Conservation (phyloP, 2,329 filamentous ascomycete species). For the Ceratocystis alfenasii region DNA sequence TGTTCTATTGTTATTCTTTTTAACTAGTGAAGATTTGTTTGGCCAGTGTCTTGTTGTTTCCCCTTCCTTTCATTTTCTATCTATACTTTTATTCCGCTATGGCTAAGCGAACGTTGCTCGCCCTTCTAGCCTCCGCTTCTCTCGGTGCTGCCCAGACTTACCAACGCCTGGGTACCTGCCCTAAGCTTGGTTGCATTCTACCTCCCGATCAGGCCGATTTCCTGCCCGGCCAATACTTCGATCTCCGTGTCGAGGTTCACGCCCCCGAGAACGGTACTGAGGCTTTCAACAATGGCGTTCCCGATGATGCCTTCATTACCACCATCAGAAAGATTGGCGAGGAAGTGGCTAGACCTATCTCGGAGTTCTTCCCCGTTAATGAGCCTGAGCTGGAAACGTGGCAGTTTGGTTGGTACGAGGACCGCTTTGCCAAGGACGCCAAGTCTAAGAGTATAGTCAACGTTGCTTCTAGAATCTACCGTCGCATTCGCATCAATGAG, state of each 20-base stretch:
- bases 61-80: too few species aligned
- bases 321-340: slow-evolving; percentile 55
- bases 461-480: slow-evolving; percentile 67
- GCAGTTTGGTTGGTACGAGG: slow-evolving; percentile 77
- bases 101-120: slow-evolving; percentile 18
- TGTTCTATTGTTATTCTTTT: not conserved
- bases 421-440: slow-evolving; percentile 65
- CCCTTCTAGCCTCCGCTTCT: slow-evolving; percentile 17
- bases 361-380: slow-evolving; percentile 53
- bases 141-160: slow-evolving; percentile 41
- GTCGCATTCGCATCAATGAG: slow-evolving; percentile 62
- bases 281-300: slow-evolving; percentile 53
- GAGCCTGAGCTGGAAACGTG: slow-evolving; percentile 68
- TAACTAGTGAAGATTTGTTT: not conserved
- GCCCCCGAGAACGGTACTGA: slow-evolving; percentile 72
- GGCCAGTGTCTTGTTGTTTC: slow-evolving; percentile 2
- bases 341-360: slow-evolving; percentile 38
- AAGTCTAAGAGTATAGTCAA: slow-evolving; percentile 60
- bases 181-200: slow-evolving; percentile 46
- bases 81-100: not conserved
- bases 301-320: slow-evolving; percentile 64
- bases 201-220: slow-evolving; percentile 63
- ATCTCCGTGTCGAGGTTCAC: slow-evolving; percentile 72
- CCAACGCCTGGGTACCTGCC: slow-evolving; percentile 48
- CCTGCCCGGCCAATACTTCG: slow-evolving; percentile 71